Evolutionary conservation across 2,329 filamentous ascomycete species (phyloP), one percentile per base, ranked within the genome.

Genomic region (Pestalotiopsis sp.): DNA sequence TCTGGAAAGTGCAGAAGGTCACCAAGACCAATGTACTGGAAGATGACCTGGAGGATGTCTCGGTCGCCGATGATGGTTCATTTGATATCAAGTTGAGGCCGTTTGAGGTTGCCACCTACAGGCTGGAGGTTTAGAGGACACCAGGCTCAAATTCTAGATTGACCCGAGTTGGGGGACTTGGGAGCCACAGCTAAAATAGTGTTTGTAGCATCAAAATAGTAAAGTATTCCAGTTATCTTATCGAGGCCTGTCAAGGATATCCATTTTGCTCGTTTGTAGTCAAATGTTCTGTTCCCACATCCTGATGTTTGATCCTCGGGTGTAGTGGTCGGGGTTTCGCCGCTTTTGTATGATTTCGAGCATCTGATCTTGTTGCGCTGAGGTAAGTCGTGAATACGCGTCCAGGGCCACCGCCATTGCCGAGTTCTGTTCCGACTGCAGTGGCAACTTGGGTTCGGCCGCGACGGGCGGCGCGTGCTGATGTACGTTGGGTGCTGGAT

Each of bases 1-100:
- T 82, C 9, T 87, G 95, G 79, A 83, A 90, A 31, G 89, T 98
- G 36, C 91, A 91, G 83, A 90, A 88, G 74, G 94, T 92, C 39
- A 91, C 86, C 82, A 97, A 94, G 86, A 91, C 90, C 57, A 98
- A 97, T 81, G 79, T 97, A 70, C 82, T 99, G 39, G 96, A 99
- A 79, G 96, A 99, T 79, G 92, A 97, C 75, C 80, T 90, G 67
- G 91, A 93, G 72, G 89, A 90, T 76, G 75, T 94, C 68, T 79
- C 85, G 66, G 70, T 91, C 14, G 76, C 82, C 49, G 75, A 80
- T 68, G 75, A 80, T 70, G 85, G 83, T 70, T 80, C 82, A 73
- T 87, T 93, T 68, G 78, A 85, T 60, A 88, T 96, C 73, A 86
- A 88, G 66, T 77, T 97, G 73, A 86, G 92, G 74, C 88, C 93